Base-by-base conservation (phyloP, 2,329 filamentous ascomycete genomes). In the Xylariomycetidae sp. region DNA sequence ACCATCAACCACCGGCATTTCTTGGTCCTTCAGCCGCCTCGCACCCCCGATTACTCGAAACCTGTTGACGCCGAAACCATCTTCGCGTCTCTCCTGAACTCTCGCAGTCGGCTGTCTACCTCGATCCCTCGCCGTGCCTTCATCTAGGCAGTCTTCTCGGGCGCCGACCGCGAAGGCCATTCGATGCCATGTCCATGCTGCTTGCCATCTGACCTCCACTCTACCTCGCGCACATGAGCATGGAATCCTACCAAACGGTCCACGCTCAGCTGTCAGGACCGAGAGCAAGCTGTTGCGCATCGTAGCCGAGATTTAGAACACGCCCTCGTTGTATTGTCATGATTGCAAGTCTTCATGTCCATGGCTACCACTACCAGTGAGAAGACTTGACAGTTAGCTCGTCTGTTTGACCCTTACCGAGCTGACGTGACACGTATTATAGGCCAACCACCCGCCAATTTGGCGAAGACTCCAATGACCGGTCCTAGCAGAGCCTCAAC, bases 281-380 rank as follows among this genome's bases (percentile, higher is more conserved):
- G 40, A 40, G 38, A 36, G 25, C 17, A 38, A 40, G 37, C 33
- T 39, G 31, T 31, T 33, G 36, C 40, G 39, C 42, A 36, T 46
- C 27, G 37, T 45, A 48, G 40, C 42, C 32, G 30, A 45, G 23
- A 31, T 23, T 23, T 23, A 8, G 8, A 8, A 23, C 20, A n/a
- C 8, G n/a, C n/a, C 20, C n/a, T 8, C 20, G 20, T 23, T 8
- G 8, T 23, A 39, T 34, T 53, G 50, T 48, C 48, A 52, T 54
- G 50, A 34, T 51, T 41, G 42, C 34, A 37, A 42, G 37, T 43
- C 38, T 26, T 35, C 32, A 33, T 36, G 37, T 41, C 46, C 50
- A 54, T 54, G 51, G 51, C 51, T 51, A 53, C 51, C 34, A 34
- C 43, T 40, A 45, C 50, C 42, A 48, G 51, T 54, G 49, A 8